Evolutionary conservation across 331 rosid genomes (phyloP).

Genomic region (Rhamnella rubrinervis): DNA sequence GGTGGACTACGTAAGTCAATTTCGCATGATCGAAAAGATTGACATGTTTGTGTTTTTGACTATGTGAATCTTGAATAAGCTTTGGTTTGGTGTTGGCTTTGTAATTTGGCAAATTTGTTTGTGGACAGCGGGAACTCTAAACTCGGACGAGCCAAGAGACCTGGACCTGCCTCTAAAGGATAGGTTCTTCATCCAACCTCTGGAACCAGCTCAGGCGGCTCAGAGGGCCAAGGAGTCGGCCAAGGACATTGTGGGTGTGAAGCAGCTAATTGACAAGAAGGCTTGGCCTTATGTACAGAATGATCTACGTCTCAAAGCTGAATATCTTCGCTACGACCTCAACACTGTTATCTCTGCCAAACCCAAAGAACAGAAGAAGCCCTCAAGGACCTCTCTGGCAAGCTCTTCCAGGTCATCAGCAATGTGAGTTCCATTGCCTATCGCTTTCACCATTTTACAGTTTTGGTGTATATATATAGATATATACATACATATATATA

Average conservation of each 20-base stretch:
- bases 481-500: too few species aligned
- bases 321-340: conserved; percentile 82
- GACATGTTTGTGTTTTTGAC: neutral
- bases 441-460: neutral
- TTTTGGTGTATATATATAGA: neutral
- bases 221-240: conserved; percentile 88
- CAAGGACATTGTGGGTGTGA: conserved; percentile 72
- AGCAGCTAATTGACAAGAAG: conserved; percentile 74
- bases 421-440: conserved; percentile 49
- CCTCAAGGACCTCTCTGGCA: conserved; percentile 79
- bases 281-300: conserved; percentile 94
- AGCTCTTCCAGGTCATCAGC: conserved; percentile 75
- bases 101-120: conserved; percentile 15
- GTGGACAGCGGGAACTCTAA: conserved; percentile 81
- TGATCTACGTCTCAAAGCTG: conserved; percentile 72
- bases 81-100: neutral
- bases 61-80: neutral
- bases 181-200: conserved; percentile 79
- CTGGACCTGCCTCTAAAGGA: conserved; percentile 63
- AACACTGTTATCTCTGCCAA: conserved; percentile 72
- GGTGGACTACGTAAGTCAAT: conserved; percentile 86
- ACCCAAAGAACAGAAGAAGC: conserved; percentile 70
- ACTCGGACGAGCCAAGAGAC: conserved; percentile 90
- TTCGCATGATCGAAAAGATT: neutral
- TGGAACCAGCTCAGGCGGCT: conserved; percentile 66